Evolutionary conservation across 225 moss, liverwort and hornwort genomes (phyloP).

Genomic region (Marchantia polymorpha): DNA sequence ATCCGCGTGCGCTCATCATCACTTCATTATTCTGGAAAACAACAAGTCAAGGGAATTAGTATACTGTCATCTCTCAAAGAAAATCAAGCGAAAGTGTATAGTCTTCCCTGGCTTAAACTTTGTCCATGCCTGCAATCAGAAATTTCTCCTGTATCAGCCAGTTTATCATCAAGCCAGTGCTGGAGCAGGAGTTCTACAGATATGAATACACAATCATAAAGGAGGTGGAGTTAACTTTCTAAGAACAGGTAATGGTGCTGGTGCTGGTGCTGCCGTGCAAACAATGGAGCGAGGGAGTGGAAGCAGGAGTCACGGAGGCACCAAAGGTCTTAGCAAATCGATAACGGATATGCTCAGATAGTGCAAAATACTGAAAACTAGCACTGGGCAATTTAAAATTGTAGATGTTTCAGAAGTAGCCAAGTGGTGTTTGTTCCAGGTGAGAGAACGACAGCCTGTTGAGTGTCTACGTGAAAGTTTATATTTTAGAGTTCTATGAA

Average conservation of each 20-base stretch:
- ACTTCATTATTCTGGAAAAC: background rate
- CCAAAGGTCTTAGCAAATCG: background rate
- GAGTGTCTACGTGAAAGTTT: background rate
- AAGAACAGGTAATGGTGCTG: background rate
- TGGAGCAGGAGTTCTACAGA: no score
- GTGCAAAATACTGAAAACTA: background rate
- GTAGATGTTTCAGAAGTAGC: background rate
- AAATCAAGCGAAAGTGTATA: background rate
- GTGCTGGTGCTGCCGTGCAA: background rate
- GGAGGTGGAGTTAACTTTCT: background rate
- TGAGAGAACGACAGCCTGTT: background rate
- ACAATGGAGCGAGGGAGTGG: background rate
- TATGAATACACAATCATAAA: no score
- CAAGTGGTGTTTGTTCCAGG: background rate
- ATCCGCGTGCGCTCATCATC: background rate
- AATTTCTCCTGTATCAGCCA: no score
- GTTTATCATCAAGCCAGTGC: no score
- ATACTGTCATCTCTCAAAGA: background rate
- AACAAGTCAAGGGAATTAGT: background rate
- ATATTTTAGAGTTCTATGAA: background rate
- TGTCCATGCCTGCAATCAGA: no score
- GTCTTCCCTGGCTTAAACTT: no score
- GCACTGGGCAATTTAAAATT: background rate
- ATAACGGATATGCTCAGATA: background rate
- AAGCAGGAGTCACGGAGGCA: background rate